Evolutionary conservation across 441 rosid species (phyloP).

Genomic region (Daphne laureola): DNA sequence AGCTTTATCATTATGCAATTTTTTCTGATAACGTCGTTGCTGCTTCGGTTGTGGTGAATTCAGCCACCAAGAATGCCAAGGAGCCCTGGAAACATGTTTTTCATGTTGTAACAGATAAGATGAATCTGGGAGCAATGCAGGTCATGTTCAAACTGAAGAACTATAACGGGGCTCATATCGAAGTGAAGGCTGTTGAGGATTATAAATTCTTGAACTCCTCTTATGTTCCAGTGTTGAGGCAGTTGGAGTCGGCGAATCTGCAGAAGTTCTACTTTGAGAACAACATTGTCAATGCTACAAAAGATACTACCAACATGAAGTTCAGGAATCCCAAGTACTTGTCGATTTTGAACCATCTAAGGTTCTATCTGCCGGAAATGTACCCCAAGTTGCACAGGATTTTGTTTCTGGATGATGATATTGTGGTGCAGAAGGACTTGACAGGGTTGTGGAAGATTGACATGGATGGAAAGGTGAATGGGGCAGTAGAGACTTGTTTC

Average conservation of each 20-base stretch:
- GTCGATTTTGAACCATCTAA: conserved; percentile 85
- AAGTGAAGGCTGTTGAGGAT: conserved; percentile 95
- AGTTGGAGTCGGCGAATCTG: conserved; percentile 76
- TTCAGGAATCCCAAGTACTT: conserved; percentile 89
- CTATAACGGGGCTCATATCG: conserved; percentile 83
- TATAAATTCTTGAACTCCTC: conserved; percentile 84
- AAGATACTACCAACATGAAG: conserved; percentile 91
- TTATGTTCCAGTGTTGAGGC: conserved; percentile 83
- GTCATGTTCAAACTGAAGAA: conserved; percentile 91
- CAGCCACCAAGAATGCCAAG: conserved; percentile 79
- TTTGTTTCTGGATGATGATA: conserved; percentile 89
- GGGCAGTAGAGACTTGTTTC: conserved; percentile 95
- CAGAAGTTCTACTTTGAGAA: conserved; percentile 96
- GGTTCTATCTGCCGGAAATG: conserved; percentile 84
- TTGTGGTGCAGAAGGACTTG: conserved; percentile 94
- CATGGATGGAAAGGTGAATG: conserved; percentile 88
- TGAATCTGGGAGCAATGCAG: conserved; percentile 97
- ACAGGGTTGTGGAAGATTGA: conserved; percentile 79
- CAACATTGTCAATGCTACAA: conserved; percentile 86
- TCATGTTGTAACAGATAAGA: conserved; percentile 91
- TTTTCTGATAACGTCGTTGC: conserved; percentile 88
- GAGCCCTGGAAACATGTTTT: conserved; percentile 95
- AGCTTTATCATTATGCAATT: conserved; percentile 77
- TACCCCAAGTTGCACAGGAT: conserved; percentile 89
- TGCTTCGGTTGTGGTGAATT: conserved; percentile 87